A percentile compares a stretch with the other conserved stretches of the same genome.
phyloP scores from a whole-genome alignment of 2,329 filamentous ascomycete species.

The Botrytis galanthina region DNA sequence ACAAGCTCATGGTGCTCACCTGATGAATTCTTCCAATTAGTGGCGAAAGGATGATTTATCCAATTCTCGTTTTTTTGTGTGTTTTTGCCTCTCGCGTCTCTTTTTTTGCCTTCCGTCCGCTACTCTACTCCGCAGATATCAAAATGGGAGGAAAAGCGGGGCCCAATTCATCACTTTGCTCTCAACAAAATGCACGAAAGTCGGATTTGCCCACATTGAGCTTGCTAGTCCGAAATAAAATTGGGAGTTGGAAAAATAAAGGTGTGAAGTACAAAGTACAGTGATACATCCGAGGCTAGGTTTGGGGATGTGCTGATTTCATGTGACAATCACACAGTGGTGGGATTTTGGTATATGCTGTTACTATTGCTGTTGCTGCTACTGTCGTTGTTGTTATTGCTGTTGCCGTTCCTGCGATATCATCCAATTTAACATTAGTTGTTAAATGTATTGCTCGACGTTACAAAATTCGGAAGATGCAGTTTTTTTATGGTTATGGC shows the following conservation, averaged over 20 bases:
- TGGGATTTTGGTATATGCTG: not conserved
- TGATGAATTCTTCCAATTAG: not conserved
- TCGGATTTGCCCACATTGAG: slow-evolving; percentile 2
- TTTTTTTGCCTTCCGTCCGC: too few species aligned
- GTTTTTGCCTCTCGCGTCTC: not conserved
- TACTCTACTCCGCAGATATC: not conserved
- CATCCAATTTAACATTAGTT: not conserved
- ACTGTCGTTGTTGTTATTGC: not conserved
- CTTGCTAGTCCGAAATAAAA: slow-evolving; percentile 3
- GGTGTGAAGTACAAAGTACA: not conserved
- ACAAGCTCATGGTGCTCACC: not conserved
- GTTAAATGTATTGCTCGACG: not conserved
- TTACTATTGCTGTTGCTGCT: not conserved
- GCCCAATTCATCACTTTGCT: not conserved
- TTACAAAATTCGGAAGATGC: not conserved
- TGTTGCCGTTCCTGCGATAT: not conserved
- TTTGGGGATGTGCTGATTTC: not conserved
- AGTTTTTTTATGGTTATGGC: not conserved
- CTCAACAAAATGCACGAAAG: slow-evolving; percentile 13
- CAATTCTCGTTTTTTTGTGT: not conserved
- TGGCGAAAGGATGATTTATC: not conserved
- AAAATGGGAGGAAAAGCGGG: slow-evolving; percentile 1
- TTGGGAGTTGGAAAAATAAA: not conserved
- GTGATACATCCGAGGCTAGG: slow-evolving; percentile 1
- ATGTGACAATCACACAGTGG: not conserved